Evolutionary conservation across 352 stramenopile genomes (phyloP), one percentile per base, ranked within the genome.

Genomic region (Pythium phragmitis): DNA sequence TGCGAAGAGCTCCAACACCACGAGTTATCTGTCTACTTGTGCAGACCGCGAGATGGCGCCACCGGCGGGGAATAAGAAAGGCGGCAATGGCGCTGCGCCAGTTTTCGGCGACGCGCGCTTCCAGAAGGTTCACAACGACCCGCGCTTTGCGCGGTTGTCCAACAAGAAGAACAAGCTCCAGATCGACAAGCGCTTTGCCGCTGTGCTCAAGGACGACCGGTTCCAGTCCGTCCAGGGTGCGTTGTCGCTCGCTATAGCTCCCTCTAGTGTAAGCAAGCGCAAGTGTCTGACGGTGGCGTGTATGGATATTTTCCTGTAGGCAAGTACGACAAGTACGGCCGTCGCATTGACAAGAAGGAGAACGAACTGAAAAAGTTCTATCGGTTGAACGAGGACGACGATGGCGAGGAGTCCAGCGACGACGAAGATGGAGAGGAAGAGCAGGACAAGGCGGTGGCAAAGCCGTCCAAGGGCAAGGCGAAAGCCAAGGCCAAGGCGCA

Each of bases 261-360:
- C 7, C 34, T 39, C 1, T 39, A 13, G 39, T 21, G 16, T 9
- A 46, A 46, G 13, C 39, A 14, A 21, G 1, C 7, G 1, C 39
- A 19, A n/a, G 39, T n/a, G 39, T 8, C 13, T 17, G 28, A 52
- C 46, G 14, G 4, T 41, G 17, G 26, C 5, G 17, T 41, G 26
- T 39, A 30, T 41, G 26, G 16, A 30, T 41, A 39, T 39, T 9
- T 46, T 33, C 53, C 17, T 16, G 3, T 37, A 65, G 58, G 83
- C 37, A 93, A 91, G 57, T 95, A 91, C 70, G 86, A 95, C 75
- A 95, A 95, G 69, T 93, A 95, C 55, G 87, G 87, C 50, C 81
- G 87, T 21, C 79, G 80, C n/a, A 84, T 94, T 8, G 71, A 91
- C 55, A 87, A 92, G 67, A 82, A 88, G 60, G 57, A 78, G 21